Base-by-base conservation (phyloP, 352 stramenopile genomes). In the Pythium rishiriense region DNA sequence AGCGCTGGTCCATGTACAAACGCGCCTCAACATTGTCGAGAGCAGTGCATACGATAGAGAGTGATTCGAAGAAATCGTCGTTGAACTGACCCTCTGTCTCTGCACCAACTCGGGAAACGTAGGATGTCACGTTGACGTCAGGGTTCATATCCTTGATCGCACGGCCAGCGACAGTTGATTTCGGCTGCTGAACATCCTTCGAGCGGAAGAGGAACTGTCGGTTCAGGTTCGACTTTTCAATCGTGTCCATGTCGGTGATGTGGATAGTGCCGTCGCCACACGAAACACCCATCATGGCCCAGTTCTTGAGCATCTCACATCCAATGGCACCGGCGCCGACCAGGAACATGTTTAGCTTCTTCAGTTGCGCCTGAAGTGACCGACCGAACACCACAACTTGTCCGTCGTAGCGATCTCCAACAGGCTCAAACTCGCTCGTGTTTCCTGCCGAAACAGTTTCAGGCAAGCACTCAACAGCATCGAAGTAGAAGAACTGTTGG, bases 261-360 rank as follows among this genome's bases (percentile, higher is more conserved):
- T 98, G 81, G 49, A 99, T 94, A 10, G 77, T 79, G 11, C 93
- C 67, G 28, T 90, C 83, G 25, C 79, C 83, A 61, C 83, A 97
- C 9, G 88, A 90, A 6, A 99, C 88, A 31, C 97, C 98, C 97
- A 99, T 99, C 71, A 99, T 91, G 1, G 97, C 97, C 96, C 97
- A 99, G 74, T 99, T 99, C 83, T 99, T 99, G 8, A 99, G 85
- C 95, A 99, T 99, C 80, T 99, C 98, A 72, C 98, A 99, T 4
- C 98, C 98, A 69, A 99, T 99, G 4, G 98, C 98, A 48, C 98
- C 98, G 17, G 97, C 97, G 26, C 98, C 98, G 51, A 99, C 96
- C 21, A 99, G 81, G 67, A 99, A 99, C 66, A 99, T 75, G 50
- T 85, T 97, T 61, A 97, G 68, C 49, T 88, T 84, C 28, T 90